These are phyloP conservation scores for Neonectria hederae DNA, from an alignment of 2,329 filamentous ascomycete species.

Conservation along the genomic window DNA sequence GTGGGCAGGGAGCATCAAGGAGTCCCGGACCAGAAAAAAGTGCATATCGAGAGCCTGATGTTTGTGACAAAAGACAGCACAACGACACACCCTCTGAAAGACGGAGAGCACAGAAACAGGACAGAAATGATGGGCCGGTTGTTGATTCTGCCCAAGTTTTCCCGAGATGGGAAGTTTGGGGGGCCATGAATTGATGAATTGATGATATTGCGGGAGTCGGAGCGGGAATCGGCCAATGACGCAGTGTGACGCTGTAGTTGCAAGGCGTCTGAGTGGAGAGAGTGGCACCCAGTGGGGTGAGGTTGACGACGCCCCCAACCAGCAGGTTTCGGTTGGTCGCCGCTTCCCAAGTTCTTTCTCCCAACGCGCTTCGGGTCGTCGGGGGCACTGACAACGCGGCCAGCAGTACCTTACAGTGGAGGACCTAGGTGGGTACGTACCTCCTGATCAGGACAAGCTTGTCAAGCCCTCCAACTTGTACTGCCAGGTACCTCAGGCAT, in stretches of 20 bases:
- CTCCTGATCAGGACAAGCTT: neutral
- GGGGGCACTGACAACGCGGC: conserved; percentile 26
- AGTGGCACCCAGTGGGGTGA: conserved; percentile 13
- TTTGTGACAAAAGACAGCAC: neutral
- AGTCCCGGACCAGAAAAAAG: neutral
- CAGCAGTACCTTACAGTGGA: neutral
- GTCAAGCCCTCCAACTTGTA: neutral
- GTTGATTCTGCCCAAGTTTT: neutral
- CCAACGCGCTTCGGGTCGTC: conserved; percentile 38
- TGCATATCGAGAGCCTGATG: neutral
- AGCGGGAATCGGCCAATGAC: conserved; percentile 41
- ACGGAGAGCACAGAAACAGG: neutral
- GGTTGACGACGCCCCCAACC: neutral
- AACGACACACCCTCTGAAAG: neutral
- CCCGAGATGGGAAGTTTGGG: neutral
- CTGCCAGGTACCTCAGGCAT: neutral
- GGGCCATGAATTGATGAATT: conserved; percentile 18
- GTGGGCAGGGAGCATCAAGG: neutral
- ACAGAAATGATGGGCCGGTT: neutral
- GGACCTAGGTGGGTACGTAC: neutral
- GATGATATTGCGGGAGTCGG: conserved; percentile 42
- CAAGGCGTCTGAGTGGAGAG: conserved; percentile 1
- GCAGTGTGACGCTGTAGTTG: conserved; percentile 18
- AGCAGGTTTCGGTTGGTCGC: conserved; percentile 39
- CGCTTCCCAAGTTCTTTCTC: neutral